Evolutionary conservation across 1,284 basidiomycete genomes (phyloP).

Genomic region (Schizopora paradoxa): DNA sequence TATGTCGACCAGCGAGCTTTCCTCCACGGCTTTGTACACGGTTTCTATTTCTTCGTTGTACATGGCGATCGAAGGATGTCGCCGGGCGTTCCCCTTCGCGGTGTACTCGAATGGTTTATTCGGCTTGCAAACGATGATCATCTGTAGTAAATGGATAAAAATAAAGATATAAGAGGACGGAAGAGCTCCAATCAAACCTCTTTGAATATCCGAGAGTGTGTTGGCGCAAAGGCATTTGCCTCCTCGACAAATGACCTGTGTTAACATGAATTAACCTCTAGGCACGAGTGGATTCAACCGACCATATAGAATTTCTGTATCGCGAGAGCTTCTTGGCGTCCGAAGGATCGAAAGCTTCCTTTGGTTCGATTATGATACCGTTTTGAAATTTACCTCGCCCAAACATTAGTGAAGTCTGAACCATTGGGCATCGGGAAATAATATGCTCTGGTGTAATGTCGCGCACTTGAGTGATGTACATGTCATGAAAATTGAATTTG

Average conservation of each 20-base stretch:
- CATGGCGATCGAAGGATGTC: constrained; percentile 27
- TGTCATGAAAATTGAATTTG: too few species aligned
- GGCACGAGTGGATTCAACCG: neutral
- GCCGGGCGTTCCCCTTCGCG: constrained; percentile 29
- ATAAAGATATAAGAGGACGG: neutral
- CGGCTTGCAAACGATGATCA: constrained; percentile 4
- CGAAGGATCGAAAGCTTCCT: constrained; percentile 7
- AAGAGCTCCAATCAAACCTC: constrained; percentile 8
- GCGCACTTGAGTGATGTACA: too few species aligned
- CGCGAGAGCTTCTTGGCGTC: constrained; percentile 5
- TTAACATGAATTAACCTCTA: neutral
- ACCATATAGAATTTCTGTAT: constrained; percentile 10
- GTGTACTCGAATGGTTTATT: constrained; percentile 23
- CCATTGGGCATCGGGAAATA: constrained; percentile 14
- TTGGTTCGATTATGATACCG: constrained; percentile 21
- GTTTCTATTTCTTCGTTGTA: constrained; percentile 32
- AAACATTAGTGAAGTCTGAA: constrained; percentile 18
- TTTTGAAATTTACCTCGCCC: constrained; percentile 19
- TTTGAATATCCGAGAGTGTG: constrained; percentile 22
- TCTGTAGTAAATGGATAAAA: neutral
- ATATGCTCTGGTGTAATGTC: constrained; percentile 15
- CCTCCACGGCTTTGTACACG: constrained; percentile 24
- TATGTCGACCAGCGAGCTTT: neutral
- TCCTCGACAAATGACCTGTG: constrained; percentile 20
- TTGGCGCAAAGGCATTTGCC: constrained; percentile 20